These are phyloP conservation scores for Blastomyces percursus DNA, from an alignment of 2,329 filamentous ascomycete genomes.

Conservation along the genomic window DNA sequence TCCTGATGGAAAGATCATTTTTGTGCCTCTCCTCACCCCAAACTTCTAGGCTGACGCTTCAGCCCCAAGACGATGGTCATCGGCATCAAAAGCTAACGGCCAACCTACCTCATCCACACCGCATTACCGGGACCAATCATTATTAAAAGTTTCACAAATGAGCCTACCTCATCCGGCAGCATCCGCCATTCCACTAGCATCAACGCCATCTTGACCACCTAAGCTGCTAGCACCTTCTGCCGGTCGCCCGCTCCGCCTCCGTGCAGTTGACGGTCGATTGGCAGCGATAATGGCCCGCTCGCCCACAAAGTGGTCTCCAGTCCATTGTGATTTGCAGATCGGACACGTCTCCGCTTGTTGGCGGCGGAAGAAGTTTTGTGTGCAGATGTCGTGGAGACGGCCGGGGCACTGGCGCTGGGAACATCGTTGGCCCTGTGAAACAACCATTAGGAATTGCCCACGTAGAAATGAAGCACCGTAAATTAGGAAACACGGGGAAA, in stretches of 20 bases:
- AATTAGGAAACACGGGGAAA: neutral
- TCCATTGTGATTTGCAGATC: conserved; percentile 42
- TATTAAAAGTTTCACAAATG: neutral
- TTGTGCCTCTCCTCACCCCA: neutral
- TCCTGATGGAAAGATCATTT: neutral
- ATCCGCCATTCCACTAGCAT: neutral
- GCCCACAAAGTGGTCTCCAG: conserved; percentile 42
- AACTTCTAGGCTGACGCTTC: neutral
- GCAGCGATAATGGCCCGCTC: conserved; percentile 38
- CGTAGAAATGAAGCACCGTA: neutral
- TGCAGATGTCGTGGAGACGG: conserved; percentile 67
- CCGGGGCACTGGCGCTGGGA: conserved; percentile 54
- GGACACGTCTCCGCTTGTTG: conserved; percentile 55
- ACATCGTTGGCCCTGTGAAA: conserved; percentile 59
- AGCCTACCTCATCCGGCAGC: neutral
- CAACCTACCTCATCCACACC: neutral
- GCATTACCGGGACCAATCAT: neutral
- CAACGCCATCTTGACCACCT: neutral
- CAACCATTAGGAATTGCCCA: neutral
- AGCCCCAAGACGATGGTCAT: neutral
- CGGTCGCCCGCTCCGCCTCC: neutral
- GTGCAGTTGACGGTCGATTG: neutral
- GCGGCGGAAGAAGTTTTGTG: conserved; percentile 60
- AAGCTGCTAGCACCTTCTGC: neutral
- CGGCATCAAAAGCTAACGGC: neutral